Evolutionary conservation across 2,329 filamentous ascomycete species (phyloP).

Genomic region (Cytospora paraplurivora): DNA sequence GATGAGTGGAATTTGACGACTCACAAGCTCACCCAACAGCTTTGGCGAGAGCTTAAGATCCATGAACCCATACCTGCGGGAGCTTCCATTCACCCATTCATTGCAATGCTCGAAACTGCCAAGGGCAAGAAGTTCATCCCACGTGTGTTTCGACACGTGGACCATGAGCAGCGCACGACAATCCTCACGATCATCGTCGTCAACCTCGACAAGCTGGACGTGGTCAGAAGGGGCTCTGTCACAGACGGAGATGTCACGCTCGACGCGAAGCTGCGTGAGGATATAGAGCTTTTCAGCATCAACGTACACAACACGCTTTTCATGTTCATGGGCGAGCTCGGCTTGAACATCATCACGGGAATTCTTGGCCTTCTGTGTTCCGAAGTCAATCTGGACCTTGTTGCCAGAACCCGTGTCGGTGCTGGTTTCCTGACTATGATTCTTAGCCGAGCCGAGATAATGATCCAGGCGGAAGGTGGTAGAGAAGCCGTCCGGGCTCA

Average conservation of each 20-base stretch:
- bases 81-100: slow-evolving; percentile 88
- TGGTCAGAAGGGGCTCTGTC: slow-evolving; percentile 79
- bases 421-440: slow-evolving; percentile 91
- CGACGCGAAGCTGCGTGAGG: slow-evolving; percentile 80
- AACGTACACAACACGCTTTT: slow-evolving; percentile 90
- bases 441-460: slow-evolving; percentile 87
- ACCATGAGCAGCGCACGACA: slow-evolving; percentile 89
- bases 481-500: slow-evolving; percentile 38
- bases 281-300: slow-evolving; percentile 86
- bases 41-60: slow-evolving; percentile 89
- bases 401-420: slow-evolving; percentile 85
- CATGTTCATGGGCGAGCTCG: slow-evolving; percentile 86
- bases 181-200: slow-evolving; percentile 95
- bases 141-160: slow-evolving; percentile 90
- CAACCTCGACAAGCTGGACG: slow-evolving; percentile 88
- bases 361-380: slow-evolving; percentile 78
- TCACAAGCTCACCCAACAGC: slow-evolving; percentile 70
- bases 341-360: slow-evolving; percentile 86
- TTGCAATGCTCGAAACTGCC: slow-evolving; percentile 88
- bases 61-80: slow-evolving; percentile 79
- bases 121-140: slow-evolving; percentile 97
- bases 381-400: slow-evolving; percentile 79
- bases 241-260: slow-evolving; percentile 70
- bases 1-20: slow-evolving; percentile 77
- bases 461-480: slow-evolving; percentile 77